Percentiles rank a stretch among this genome's conserved stretches.
Evolutionary conservation across 2,329 filamentous ascomycete species (phyloP).

Genomic region (Ophiostoma novo-ulmi): DNA sequence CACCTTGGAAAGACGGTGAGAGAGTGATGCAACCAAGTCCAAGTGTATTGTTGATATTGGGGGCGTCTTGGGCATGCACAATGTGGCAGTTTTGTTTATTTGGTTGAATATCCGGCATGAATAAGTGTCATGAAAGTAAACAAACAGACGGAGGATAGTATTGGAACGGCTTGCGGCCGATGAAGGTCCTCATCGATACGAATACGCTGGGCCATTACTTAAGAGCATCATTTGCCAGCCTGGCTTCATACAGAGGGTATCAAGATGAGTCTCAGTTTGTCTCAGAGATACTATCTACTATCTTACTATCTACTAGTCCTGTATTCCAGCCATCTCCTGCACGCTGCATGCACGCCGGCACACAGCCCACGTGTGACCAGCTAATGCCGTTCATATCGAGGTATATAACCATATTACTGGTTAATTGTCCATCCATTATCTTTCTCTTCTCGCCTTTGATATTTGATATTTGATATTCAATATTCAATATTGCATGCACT

Average conservation of each 20-base stretch:
- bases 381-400: no score
- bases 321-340: background rate
- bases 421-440: no score
- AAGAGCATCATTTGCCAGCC: background rate
- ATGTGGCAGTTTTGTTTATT: background rate
- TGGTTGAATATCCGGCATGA: no score
- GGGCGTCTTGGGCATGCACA: background rate
- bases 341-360: slow-evolving; percentile 18
- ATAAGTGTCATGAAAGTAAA: background rate
- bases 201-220: background rate
- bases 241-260: background rate
- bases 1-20: slow-evolving; percentile 16
- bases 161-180: background rate
- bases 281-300: no score
- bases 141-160: background rate
- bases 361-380: slow-evolving; percentile 7
- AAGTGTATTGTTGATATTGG: background rate
- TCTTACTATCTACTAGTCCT: no score
- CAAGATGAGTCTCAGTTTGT: no score
- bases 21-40: background rate
- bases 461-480: no score
- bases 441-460: no score
- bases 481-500: background rate
- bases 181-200: background rate
- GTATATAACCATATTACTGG: no score